Base-by-base conservation (phyloP, 1,284 basidiomycete species). In the Malassezia cuniculi region DNA sequence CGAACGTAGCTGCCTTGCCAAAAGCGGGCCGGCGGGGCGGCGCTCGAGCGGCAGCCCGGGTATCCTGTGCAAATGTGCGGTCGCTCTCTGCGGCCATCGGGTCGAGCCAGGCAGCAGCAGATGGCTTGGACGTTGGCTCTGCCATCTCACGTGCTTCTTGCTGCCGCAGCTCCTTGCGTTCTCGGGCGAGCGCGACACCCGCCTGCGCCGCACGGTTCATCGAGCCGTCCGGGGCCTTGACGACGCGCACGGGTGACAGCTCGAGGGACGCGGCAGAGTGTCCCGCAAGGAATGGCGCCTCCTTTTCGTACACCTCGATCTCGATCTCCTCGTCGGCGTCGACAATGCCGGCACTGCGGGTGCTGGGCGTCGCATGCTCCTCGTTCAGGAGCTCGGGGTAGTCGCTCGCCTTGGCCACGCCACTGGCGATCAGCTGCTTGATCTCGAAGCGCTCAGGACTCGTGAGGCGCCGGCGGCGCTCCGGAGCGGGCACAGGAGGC, bases 371-470 rank as follows among this genome's bases (percentile, higher is more conserved):
- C 8, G 49, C 44, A 15, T 57, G 35, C 18, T 60, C 57, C 26
- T 63, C 55, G 55, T 95, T 89, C 54, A 94, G 83, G 20, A 97
- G 73, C 45, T 97, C 87, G 3, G 90, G 90, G 62, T 94, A 95
- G 69, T 97, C 93, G 9, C 85, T 81, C 6, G 89, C 82, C 55
- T 81, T 80, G 31, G 94, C 78, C 5, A 80, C 83, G 32, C 93
- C 93, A 27, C 86, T 93, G 0, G 93, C 85, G 48, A 97, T 94
- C 44, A 97, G 77, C 68, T 97, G 93, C 68, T 95, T 94, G 69
- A 97, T 85, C 71, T 99, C 93, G 85, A 90, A 99, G 16, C 93
- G 78, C 69, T 99, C 93, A 0, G 93, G 93, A 18, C 85, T 89
- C 1, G 90, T 90, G 40, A 97, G 71, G 12, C 93, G 78, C 66